Percentiles rank a stretch among this genome's conserved stretches.
Conservation (phyloP, 1,284 basidiomycete genomes). For the Ustilago loliicola region DNA sequence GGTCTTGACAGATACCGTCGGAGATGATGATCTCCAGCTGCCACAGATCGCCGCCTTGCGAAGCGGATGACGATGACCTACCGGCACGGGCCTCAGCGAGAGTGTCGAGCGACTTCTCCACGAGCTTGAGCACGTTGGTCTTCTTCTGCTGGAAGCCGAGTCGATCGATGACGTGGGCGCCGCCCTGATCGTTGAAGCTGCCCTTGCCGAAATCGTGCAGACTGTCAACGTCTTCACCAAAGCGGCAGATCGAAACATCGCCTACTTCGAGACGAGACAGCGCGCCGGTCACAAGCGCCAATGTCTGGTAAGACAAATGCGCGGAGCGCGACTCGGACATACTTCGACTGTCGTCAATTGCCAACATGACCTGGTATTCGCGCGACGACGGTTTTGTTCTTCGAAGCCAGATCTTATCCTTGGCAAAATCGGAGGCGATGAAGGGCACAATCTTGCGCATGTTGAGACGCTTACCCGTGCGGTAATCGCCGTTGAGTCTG, state of each 20-base stretch:
- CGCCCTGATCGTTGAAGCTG: conserved; percentile 58
- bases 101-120: conserved; percentile 85
- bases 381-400: conserved; percentile 92
- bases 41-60: conserved; percentile 82
- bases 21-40: conserved; percentile 98
- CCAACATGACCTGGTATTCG: conserved; percentile 95
- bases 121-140: conserved; percentile 87
- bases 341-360: conserved; percentile 94
- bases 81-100: conserved; percentile 80
- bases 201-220: conserved; percentile 80
- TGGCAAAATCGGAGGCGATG: conserved; percentile 98
- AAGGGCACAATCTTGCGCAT: conserved; percentile 99
- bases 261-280: conserved; percentile 93
- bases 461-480: conserved; percentile 96
- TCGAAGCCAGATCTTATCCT: conserved; percentile 99
- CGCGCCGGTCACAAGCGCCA: conserved; percentile 91
- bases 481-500: conserved; percentile 94
- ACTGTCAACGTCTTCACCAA: conserved; percentile 88
- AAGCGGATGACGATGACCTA: conserved; percentile 72
- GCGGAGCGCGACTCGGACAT: conserved; percentile 96
- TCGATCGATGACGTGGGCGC: conserved; percentile 82
- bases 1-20: conserved; percentile 97
- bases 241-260: conserved; percentile 90
- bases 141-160: conserved; percentile 92
- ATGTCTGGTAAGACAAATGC: conserved; percentile 93